Evolutionary conservation across 1,284 basidiomycete genomes (phyloP).

Genomic region (Singerocomus rubriflavus): DNA sequence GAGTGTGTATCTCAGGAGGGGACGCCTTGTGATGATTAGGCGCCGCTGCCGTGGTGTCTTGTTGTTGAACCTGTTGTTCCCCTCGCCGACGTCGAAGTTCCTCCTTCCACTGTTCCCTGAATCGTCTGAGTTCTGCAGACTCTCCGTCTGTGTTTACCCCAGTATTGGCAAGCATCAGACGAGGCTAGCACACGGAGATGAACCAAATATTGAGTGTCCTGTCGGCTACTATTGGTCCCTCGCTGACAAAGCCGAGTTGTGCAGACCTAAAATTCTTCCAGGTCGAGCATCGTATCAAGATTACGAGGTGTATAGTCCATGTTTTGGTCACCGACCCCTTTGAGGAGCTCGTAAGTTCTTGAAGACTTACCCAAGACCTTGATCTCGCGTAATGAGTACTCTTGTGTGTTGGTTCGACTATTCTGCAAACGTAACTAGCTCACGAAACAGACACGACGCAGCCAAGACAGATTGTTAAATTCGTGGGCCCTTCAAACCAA

Average conservation of each 20-base stretch:
- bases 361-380: no score
- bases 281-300: no score
- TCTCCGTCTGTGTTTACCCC: conserved; percentile 27
- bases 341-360: no score
- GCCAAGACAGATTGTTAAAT: conserved; percentile 16
- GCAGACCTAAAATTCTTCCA: no score
- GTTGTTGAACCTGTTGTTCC: conserved; percentile 14
- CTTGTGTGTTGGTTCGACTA: no score
- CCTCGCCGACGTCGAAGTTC: conserved; percentile 54
- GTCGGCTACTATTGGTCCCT: no score
- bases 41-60: neutral
- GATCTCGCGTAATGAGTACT: no score
- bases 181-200: conserved; percentile 1
- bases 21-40: neutral
- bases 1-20: neutral
- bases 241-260: no score
- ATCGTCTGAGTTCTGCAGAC: conserved; percentile 55
- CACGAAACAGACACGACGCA: neutral
- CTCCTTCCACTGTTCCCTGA: conserved; percentile 73
- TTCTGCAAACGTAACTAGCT: neutral
- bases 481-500: conserved; percentile 17
- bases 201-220: neutral
- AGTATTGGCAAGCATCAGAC: conserved; percentile 4
- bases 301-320: no score
- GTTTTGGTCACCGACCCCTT: no score